These are phyloP conservation scores for Phytomonas francai DNA, from an alignment of 208 protist species.

Conservation along the genomic window DNA sequence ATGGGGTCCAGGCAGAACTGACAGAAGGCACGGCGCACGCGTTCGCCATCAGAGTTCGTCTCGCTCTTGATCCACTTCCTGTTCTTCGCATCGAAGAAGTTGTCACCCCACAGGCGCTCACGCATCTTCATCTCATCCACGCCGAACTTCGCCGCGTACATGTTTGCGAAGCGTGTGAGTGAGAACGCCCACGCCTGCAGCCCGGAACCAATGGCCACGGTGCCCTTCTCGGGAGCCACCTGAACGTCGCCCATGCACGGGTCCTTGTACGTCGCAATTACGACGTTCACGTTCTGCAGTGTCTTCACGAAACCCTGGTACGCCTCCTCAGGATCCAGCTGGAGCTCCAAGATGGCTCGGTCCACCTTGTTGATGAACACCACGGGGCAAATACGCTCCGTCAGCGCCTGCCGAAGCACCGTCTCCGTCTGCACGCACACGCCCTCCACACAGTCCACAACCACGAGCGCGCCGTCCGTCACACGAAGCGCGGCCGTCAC, in stretches of 20 bases:
- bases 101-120: slow-evolving; percentile 97
- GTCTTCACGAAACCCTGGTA: slow-evolving; percentile 77
- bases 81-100: slow-evolving; percentile 94
- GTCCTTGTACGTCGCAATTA: slow-evolving; percentile 97
- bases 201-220: slow-evolving; percentile 97
- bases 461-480: slow-evolving; percentile 99
- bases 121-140: slow-evolving; percentile 78
- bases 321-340: slow-evolving; percentile 80
- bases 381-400: slow-evolving; percentile 98
- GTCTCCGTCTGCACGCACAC: slow-evolving; percentile 99
- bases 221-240: slow-evolving; percentile 87
- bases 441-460: slow-evolving; percentile 98
- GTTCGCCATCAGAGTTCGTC: slow-evolving; percentile 52
- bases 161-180: slow-evolving; percentile 82
- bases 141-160: slow-evolving; percentile 93
- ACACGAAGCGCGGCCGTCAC: slow-evolving; percentile 99
- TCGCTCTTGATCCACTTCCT: slow-evolving; percentile 75
- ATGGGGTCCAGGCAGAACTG: slow-evolving; percentile 98
- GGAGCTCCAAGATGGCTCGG: slow-evolving; percentile 88
- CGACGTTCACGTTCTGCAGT: slow-evolving; percentile 65
- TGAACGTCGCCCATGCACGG: slow-evolving; percentile 87
- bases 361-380: slow-evolving; percentile 99
- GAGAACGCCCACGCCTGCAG: slow-evolving; percentile 99
- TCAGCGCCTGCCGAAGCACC: slow-evolving; percentile 92
- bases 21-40: slow-evolving; percentile 82